Percentiles rank a stretch among this genome's conserved stretches.
phyloP scores from a whole-genome alignment of 1,139 yeast genomes.

The Geotrichum bryndzae region DNA sequence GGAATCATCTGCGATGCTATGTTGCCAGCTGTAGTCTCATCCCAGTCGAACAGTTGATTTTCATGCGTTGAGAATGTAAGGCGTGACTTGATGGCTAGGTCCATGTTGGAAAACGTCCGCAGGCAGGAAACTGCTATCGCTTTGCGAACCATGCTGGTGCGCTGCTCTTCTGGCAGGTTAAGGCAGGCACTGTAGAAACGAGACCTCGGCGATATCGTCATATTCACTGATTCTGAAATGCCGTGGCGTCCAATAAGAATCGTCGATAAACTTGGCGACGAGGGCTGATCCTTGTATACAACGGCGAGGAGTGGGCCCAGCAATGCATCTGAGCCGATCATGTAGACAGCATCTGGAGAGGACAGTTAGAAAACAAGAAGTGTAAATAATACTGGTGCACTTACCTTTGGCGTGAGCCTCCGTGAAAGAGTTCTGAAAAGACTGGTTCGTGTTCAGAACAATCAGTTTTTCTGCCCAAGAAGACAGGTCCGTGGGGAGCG shows the following conservation, averaged over 20 bases:
- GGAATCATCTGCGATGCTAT: slow-evolving; percentile 58
- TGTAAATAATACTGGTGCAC: background rate
- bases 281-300: slow-evolving; percentile 26
- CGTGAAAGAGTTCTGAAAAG: slow-evolving; percentile 11
- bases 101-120: slow-evolving; percentile 58
- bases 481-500: background rate
- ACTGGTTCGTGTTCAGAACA: slow-evolving; percentile 7
- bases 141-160: slow-evolving; percentile 58
- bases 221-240: slow-evolving; percentile 51
- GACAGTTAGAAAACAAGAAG: background rate
- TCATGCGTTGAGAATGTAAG: slow-evolving; percentile 13
- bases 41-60: slow-evolving; percentile 36
- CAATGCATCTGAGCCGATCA: slow-evolving; percentile 35
- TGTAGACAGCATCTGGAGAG: slow-evolving; percentile 35
- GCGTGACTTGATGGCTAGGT: slow-evolving; percentile 24
- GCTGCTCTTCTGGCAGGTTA: slow-evolving; percentile 50
- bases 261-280: slow-evolving; percentile 41
- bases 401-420: slow-evolving; percentile 10
- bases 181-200: slow-evolving; percentile 75
- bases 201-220: slow-evolving; percentile 58
- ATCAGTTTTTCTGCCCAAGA: slow-evolving; percentile 12
- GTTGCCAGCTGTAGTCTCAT: slow-evolving; percentile 76
- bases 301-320: slow-evolving; percentile 35
- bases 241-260: slow-evolving; percentile 69
- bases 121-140: slow-evolving; percentile 72